Conservation (phyloP, 352 stramenopile genomes). For the Phytophthora podocarpi region DNA sequence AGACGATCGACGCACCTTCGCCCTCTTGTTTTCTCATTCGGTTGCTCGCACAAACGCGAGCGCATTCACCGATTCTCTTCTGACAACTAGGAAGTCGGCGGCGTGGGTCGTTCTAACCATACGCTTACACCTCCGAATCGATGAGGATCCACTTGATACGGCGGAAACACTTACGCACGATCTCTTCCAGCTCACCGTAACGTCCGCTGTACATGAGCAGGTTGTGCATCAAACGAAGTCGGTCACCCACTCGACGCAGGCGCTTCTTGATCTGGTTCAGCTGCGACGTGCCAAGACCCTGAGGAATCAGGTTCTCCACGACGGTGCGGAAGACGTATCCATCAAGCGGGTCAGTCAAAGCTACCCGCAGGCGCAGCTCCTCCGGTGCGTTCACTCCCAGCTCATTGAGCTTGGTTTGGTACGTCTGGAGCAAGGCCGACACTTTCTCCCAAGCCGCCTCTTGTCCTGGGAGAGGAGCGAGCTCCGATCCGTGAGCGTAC, state of each 20-base stretch:
- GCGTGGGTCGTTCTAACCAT: background rate
- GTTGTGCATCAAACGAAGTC: slow-evolving; percentile 89
- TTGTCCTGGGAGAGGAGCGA: slow-evolving; percentile 70
- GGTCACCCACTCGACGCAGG: slow-evolving; percentile 84
- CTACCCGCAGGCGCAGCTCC: slow-evolving; percentile 71
- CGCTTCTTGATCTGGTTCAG: slow-evolving; percentile 91
- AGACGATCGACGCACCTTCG: slow-evolving; percentile 9
- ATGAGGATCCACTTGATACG: slow-evolving; percentile 93
- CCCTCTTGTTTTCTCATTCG: slow-evolving; percentile 16
- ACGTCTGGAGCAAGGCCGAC: slow-evolving; percentile 62
- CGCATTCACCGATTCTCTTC: background rate
- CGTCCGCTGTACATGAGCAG: slow-evolving; percentile 89
- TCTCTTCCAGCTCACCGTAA: slow-evolving; percentile 84
- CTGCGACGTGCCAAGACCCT: slow-evolving; percentile 79
- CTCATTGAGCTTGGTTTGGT: slow-evolving; percentile 76
- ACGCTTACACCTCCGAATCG: slow-evolving; percentile 84
- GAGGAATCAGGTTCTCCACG: slow-evolving; percentile 86
- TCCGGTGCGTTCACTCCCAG: slow-evolving; percentile 67
- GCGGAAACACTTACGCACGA: slow-evolving; percentile 91
- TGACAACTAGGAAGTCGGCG: background rate
- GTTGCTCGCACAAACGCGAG: background rate
- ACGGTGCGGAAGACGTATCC: slow-evolving; percentile 89
- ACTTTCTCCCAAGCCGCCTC: slow-evolving; percentile 80
- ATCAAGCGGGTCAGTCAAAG: slow-evolving; percentile 77
- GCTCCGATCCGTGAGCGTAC: slow-evolving; percentile 62